These are phyloP conservation scores for Yamadazyma taylorii DNA, from an alignment of 1,139 yeast genomes.

Conservation along the genomic window DNA sequence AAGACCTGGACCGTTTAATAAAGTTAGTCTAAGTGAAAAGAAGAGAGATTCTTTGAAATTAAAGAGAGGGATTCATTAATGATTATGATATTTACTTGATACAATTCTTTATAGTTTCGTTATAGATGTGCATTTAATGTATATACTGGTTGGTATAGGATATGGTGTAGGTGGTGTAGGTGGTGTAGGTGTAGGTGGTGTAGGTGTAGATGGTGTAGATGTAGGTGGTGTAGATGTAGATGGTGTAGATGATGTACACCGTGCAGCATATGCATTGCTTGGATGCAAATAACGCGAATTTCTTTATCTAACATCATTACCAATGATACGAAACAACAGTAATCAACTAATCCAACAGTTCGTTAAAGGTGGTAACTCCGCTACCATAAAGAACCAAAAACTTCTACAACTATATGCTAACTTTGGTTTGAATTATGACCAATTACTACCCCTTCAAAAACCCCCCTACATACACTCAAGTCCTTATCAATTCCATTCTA, in stretches of 20 bases:
- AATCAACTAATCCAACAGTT: slow-evolving; percentile 11
- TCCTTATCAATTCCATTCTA: slow-evolving; percentile 30
- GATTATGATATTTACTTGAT: background rate
- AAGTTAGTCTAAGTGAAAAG: slow-evolving; percentile 43
- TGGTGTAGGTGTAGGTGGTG: too few species aligned
- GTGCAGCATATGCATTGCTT: too few species aligned
- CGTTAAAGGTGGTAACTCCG: slow-evolving; percentile 7
- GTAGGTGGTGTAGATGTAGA: too few species aligned
- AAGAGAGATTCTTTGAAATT: slow-evolving; percentile 48
- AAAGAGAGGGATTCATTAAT: slow-evolving; percentile 47
- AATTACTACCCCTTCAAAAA: slow-evolving; percentile 16
- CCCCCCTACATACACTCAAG: slow-evolving; percentile 14
- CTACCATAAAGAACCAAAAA: slow-evolving; percentile 12
- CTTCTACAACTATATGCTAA: slow-evolving; percentile 12
- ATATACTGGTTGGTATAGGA: background rate
- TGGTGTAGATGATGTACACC: too few species aligned
- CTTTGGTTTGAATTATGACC: slow-evolving; percentile 12
- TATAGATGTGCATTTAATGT: slow-evolving; percentile 2
- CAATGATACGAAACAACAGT: background rate
- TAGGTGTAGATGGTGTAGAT: too few species aligned
- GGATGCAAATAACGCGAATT: too few species aligned
- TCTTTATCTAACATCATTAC: background rate
- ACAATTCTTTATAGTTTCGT: background rate
- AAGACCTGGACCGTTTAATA: slow-evolving; percentile 27
- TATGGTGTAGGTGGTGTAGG: too few species aligned